Evolutionary conservation across 805 yeast species (phyloP).

Genomic region (Kuraishia borneana): DNA sequence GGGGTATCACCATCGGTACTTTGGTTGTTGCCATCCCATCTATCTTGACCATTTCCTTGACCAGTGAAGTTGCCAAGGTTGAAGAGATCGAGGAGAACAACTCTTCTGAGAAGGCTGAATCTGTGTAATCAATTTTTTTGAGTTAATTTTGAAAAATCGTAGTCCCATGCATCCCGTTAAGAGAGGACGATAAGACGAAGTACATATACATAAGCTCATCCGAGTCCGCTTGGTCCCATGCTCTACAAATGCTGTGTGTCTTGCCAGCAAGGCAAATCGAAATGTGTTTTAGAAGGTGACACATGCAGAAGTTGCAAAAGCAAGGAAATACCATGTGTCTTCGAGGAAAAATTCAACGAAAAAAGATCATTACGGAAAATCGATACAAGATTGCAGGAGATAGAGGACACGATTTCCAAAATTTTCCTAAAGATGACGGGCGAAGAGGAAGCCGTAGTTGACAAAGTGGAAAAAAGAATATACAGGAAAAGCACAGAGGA

Average conservation of each 20-base stretch:
- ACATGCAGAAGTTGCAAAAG: neutral
- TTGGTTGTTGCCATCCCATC: slow-evolving; percentile 36
- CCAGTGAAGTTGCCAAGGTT: neutral
- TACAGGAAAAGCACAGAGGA: neutral
- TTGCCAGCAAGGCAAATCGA: neutral
- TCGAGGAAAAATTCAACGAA: slow-evolving; percentile 2
- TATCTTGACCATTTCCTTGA: neutral
- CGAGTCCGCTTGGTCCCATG: neutral
- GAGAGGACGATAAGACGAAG: too few species aligned
- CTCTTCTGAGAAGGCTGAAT: neutral
- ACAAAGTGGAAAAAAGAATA: neutral
- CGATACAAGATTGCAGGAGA: neutral
- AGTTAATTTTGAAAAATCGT: too few species aligned
- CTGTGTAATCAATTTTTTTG: neutral
- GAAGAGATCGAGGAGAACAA: neutral
- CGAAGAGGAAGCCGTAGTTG: neutral
- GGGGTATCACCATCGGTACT: slow-evolving; percentile 40
- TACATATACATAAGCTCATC: too few species aligned
- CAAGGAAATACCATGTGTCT: neutral
- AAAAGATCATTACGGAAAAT: neutral
- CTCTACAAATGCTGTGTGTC: neutral
- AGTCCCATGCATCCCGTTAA: too few species aligned
- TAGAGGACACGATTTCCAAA: too few species aligned
- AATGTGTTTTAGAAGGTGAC: neutral
- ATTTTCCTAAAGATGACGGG: too few species aligned